Evolutionary conservation across 305 asterid species (phyloP), one percentile per base, ranked within the genome.

Genomic region (Petunia hybrid): DNA sequence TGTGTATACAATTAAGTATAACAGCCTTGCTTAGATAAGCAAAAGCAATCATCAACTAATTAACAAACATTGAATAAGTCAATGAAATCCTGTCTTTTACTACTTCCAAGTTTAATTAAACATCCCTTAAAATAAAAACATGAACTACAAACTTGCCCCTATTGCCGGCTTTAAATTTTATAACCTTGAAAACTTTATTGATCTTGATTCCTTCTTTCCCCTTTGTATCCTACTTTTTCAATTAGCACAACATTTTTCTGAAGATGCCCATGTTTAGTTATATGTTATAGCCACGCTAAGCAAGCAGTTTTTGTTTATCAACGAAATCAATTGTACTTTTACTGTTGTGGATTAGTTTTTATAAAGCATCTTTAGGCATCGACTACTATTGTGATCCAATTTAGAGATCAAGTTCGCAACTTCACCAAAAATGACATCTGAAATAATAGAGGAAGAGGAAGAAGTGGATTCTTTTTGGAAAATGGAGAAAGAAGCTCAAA

Each of bases 361-460:
- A 0, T 22, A 22, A 22, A 22, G 31, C 31, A 22, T 22, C 31
- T 22, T 22, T 22, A 22, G 31, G 31, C 31, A 22, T 22, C 31
- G 31, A 22, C 31, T 22, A 22, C 31, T 22, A 22, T 22, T 22
- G 31, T 0, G 0, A 22, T 22, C 31, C 31, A 22, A 22, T 22
- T 22, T 22, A 0, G 0, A 22, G 31, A 22, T 22, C 78, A 48
- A 71, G 48, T 48, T 71, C 35, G 55, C 5, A 42, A 59, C 8
- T 42, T 77, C 13, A 5, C 41, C 61, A 5, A 78, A 36, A 78
- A 89, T 89, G 93, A 82, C 88, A 69, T 89, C 90, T n/a, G 90
- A 89, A 78, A 89, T 89, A 8, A 83, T 83, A 53, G 85, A 82
- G 79, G 86, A 77, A 14, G 86, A 86, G 82, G 89, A 91, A 61